A percentile compares a stretch with the other conserved stretches of the same genome.
Conservation (phyloP, 441 rosid species). For the Breynia disticha region DNA sequence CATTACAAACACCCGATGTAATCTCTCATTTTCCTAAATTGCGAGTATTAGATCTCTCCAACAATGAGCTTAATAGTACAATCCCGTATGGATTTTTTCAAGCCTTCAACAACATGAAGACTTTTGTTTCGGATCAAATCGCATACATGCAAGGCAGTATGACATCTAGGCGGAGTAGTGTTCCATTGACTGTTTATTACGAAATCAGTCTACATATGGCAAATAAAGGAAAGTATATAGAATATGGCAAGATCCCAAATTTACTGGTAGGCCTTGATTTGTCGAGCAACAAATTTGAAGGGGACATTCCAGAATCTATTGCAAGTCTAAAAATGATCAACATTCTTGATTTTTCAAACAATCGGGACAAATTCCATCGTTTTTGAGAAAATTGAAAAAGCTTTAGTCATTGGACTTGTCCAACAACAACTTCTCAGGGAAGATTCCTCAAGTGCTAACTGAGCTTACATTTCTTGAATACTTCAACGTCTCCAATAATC, state of each 20-base stretch:
- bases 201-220: slow-evolving; percentile 13
- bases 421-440: too few species aligned
- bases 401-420: slow-evolving; percentile 33
- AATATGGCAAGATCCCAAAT: slow-evolving; percentile 10
- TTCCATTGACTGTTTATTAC: too few species aligned
- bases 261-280: slow-evolving; percentile 9
- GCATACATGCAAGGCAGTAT: neutral
- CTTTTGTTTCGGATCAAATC: neutral
- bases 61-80: neutral
- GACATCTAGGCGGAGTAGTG: neutral
- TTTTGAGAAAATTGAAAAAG: slow-evolving; percentile 9
- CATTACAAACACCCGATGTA: neutral
- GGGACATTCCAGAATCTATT: too few species aligned
- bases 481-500: slow-evolving; percentile 24
- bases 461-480: slow-evolving; percentile 12
- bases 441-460: slow-evolving; percentile 24
- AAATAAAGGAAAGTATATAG: slow-evolving; percentile 20
- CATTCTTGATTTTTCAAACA: too few species aligned
- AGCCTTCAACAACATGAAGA: slow-evolving; percentile 2
- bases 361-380: slow-evolving; percentile 14
- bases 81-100: slow-evolving; percentile 1
- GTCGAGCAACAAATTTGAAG: too few species aligned
- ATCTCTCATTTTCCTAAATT: neutral
- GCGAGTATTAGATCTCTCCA: neutral
- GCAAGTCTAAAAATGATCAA: too few species aligned